Base-by-base conservation (phyloP, 2,329 filamentous ascomycete genomes). In the Chrysosphaeria jannelii region DNA sequence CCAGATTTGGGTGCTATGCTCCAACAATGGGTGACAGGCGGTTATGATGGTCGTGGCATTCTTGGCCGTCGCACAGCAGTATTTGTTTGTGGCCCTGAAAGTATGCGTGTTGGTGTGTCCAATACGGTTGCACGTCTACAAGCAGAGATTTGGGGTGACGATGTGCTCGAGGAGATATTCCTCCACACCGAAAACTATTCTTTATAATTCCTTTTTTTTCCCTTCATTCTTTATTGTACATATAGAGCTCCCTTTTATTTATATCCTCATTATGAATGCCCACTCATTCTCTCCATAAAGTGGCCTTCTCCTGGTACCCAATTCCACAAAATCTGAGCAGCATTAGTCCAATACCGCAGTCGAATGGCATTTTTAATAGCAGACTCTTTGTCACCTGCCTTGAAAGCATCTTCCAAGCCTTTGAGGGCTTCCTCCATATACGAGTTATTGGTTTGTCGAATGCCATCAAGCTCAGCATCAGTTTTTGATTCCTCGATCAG, bases 101-200 rank as follows among this genome's bases (percentile, higher is more conserved):
- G 62, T 27, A 88, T 91, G 78, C 52, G 81, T 31, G 63, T 79
- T 8, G 76, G 78, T 33, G 79, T 91, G 10, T 67, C 72, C n/a
- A 72, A 63, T 33, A 71, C 74, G 1, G 75, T 90, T 13, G 81
- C 81, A 3, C 50, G 57, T 27, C 46, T 91, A 35, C 81, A 93
- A 51, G 60, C 59, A 13, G 62, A 68, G 42, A 78, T 93, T 23
- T 78, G 75, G 69, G 64, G 58, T 5, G 67, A 76, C 34, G 59
- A 66, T 16, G 56, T 58, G 34, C 57, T 70, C 22, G 79, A 91
- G 39, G 81, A 91, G 54, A 71, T 93, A 25, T 91, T 79, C 41
- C 44, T 91, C 41, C 81, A 91, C 48, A 74, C 79, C 4, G 81
- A 93, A 51, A 91, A 91, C 42, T 91, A 90, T 47, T 10, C 15